phyloP scores from a whole-genome alignment of 495 filamentous ascomycete species.

The Neurospora pannonica region DNA sequence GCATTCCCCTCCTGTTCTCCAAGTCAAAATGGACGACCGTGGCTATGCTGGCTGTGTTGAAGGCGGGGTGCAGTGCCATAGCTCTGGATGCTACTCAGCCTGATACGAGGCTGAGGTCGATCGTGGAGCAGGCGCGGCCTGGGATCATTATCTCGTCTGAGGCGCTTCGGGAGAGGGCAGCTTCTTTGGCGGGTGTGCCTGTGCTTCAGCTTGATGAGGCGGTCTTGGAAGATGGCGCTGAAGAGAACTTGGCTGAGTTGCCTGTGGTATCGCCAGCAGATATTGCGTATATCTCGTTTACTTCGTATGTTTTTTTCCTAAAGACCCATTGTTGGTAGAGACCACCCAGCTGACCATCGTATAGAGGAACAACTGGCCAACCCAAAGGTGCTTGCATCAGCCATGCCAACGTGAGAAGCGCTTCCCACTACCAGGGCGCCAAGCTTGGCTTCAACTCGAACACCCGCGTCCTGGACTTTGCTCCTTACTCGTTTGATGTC shows the following conservation, averaged over 20 bases:
- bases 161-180: neutral
- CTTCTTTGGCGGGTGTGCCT: neutral
- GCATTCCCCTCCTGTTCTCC: slow-evolving; percentile 48
- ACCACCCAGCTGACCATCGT: neutral
- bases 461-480: slow-evolving; percentile 46
- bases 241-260: neutral
- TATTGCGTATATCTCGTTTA: neutral
- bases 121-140: neutral
- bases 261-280: neutral
- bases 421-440: neutral
- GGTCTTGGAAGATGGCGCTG: neutral
- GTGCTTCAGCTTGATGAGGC: neutral
- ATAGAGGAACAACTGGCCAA: neutral
- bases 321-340: neutral
- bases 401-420: neutral
- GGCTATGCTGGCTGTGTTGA: slow-evolving; percentile 45
- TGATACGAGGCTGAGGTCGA: slow-evolving; percentile 31
- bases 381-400: neutral
- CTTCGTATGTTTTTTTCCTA: neutral
- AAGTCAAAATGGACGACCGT: slow-evolving; percentile 49
- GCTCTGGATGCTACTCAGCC: slow-evolving; percentile 49
- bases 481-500: slow-evolving; percentile 52
- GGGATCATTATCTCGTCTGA: neutral
- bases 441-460: neutral
- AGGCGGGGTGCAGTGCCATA: slow-evolving; percentile 49